phyloP scores from a whole-genome alignment of 352 stramenopile genomes.

The Stephanocyclus meneghinianus region DNA sequence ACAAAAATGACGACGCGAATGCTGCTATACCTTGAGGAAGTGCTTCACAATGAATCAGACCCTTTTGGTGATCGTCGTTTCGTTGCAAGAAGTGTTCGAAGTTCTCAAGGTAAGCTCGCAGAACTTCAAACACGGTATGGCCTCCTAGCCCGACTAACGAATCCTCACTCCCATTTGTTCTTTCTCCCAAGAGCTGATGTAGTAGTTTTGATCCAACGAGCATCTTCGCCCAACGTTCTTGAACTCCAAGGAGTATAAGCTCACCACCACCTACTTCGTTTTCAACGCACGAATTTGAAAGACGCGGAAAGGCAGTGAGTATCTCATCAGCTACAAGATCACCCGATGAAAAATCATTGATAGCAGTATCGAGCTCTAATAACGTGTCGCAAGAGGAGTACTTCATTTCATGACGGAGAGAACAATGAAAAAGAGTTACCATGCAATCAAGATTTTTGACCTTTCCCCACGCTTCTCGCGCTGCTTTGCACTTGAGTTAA shows the following conservation, averaged over 20 bases:
- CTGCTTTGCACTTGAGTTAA: constrained; percentile 17
- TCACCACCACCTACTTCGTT: constrained; percentile 26
- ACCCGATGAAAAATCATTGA: constrained; percentile 37
- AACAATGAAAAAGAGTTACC: constrained; percentile 50
- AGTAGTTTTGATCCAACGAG: constrained; percentile 39
- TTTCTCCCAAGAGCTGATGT: constrained; percentile 16
- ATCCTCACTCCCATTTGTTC: not conserved
- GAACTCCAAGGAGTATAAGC: constrained; percentile 33
- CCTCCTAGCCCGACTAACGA: not conserved
- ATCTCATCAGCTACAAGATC: constrained; percentile 19
- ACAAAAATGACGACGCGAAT: not conserved
- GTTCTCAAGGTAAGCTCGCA: constrained; percentile 45
- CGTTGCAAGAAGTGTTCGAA: constrained; percentile 38
- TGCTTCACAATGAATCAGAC: constrained; percentile 22
- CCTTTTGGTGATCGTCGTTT: constrained; percentile 19
- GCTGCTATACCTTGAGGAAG: constrained; percentile 15
- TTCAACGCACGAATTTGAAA: constrained; percentile 52
- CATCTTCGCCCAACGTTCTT: constrained; percentile 50
- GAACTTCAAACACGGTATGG: constrained; percentile 33
- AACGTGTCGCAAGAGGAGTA: constrained; percentile 32
- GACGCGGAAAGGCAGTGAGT: constrained; percentile 37
- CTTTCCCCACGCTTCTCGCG: constrained; percentile 40
- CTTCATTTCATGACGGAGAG: constrained; percentile 36
- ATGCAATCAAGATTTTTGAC: constrained; percentile 41
- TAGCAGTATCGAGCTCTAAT: constrained; percentile 45